Evolutionary conservation across 768 basidiomycete genomes (phyloP).

Genomic region (Lanmaoa pseudosensibilis): DNA sequence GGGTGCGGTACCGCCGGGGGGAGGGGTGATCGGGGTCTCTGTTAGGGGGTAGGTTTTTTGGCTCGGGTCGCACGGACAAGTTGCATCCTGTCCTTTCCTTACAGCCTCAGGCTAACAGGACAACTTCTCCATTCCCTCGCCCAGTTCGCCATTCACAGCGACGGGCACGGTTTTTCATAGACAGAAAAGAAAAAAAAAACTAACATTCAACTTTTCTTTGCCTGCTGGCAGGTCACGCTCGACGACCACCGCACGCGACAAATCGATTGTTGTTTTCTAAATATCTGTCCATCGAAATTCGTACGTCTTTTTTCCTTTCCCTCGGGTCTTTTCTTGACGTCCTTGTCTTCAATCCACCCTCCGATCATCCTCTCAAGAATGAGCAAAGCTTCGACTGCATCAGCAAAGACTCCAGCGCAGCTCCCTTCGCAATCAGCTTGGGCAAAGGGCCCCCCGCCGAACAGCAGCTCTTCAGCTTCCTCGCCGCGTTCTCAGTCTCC

Average conservation of each 20-base stretch:
- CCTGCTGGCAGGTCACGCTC: slow-evolving; percentile 92
- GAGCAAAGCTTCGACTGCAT: slow-evolving; percentile 86
- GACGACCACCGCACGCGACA: slow-evolving; percentile 77
- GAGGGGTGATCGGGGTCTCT: slow-evolving; percentile 29
- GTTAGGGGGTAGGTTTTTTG: slow-evolving; percentile 31
- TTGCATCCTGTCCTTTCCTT: slow-evolving; percentile 39
- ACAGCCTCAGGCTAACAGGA: slow-evolving; percentile 41
- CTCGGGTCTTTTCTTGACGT: slow-evolving; percentile 1
- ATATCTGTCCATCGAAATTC: slow-evolving; percentile 45
- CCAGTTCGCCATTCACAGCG: slow-evolving; percentile 40
- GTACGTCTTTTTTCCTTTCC: slow-evolving; percentile 34
- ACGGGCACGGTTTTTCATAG: slow-evolving; percentile 40
- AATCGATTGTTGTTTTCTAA: slow-evolving; percentile 50
- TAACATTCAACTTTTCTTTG: slow-evolving; percentile 57
- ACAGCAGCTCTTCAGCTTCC: slow-evolving; percentile 45
- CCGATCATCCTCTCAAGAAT: slow-evolving; percentile 56
- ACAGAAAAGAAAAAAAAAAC: slow-evolving; percentile 35
- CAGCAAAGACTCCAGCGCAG: slow-evolving; percentile 71
- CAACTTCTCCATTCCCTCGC: slow-evolving; percentile 20
- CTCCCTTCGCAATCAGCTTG: slow-evolving; percentile 85
- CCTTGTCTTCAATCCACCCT: not conserved
- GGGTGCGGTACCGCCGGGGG: slow-evolving; percentile 16
- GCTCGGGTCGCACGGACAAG: slow-evolving; percentile 32
- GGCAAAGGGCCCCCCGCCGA: slow-evolving; percentile 83
- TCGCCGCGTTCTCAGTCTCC: slow-evolving; percentile 80